Evolutionary conservation across 78 protist genomes (phyloP).

Genomic region (Tieghemostelium lacteum): DNA sequence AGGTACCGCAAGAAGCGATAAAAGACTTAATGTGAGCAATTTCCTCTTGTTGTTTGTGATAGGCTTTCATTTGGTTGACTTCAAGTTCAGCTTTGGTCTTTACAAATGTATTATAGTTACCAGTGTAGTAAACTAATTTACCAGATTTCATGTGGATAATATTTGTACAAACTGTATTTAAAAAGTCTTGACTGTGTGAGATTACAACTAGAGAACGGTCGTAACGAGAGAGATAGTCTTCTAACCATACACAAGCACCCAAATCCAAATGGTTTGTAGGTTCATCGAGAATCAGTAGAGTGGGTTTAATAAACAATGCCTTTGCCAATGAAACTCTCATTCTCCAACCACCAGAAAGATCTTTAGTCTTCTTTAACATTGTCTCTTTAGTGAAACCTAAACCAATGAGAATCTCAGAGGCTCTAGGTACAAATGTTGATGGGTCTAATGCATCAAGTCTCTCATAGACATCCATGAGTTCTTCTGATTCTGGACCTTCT

Average conservation of each 20-base stretch:
- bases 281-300: slow-evolving; percentile 92
- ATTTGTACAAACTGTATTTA: slow-evolving; percentile 92
- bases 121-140: slow-evolving; percentile 85
- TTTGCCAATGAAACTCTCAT: slow-evolving; percentile 94
- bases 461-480: slow-evolving; percentile 80
- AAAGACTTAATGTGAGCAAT: slow-evolving; percentile 94
- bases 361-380: slow-evolving; percentile 76
- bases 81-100: slow-evolving; percentile 87
- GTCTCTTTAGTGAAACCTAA: slow-evolving; percentile 86
- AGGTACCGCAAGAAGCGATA: slow-evolving; percentile 86
- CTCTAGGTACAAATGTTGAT: slow-evolving; percentile 77
- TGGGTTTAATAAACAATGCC: slow-evolving; percentile 87
- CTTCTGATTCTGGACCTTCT: slow-evolving; percentile 73
- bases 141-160: slow-evolving; percentile 86
- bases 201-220: slow-evolving; percentile 86
- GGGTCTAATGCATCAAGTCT: slow-evolving; percentile 87
- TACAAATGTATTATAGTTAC: slow-evolving; percentile 86
- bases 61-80: slow-evolving; percentile 85
- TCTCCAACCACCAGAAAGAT: slow-evolving; percentile 94
- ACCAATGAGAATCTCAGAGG: slow-evolving; percentile 87
- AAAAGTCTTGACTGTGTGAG: slow-evolving; percentile 92
- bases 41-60: slow-evolving; percentile 94
- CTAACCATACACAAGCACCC: slow-evolving; percentile 94
- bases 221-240: slow-evolving; percentile 87
- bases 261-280: slow-evolving; percentile 95